phyloP scores from a whole-genome alignment of 2,329 filamentous ascomycete genomes.

The Botrytis fabae region DNA sequence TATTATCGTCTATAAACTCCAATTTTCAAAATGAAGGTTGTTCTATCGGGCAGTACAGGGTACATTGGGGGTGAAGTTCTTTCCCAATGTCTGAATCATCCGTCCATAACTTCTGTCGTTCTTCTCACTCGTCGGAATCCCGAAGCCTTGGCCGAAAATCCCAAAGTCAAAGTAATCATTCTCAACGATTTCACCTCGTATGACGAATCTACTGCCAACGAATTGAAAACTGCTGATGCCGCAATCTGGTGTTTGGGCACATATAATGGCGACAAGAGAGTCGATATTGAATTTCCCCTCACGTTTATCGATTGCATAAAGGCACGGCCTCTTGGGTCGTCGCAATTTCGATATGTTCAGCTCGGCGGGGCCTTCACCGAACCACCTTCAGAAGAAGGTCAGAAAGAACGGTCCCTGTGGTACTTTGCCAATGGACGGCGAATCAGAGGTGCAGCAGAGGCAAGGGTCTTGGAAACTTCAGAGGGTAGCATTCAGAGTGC shows the following conservation, averaged over 20 bases:
- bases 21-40: background rate
- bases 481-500: background rate
- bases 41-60: background rate
- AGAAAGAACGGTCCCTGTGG: background rate
- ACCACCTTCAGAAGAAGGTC: slow-evolving; percentile 4
- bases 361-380: slow-evolving; percentile 2
- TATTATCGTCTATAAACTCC: background rate
- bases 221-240: background rate
- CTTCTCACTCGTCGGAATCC: background rate
- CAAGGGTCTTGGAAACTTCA: background rate
- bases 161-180: slow-evolving; percentile 3
- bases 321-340: background rate
- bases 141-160: background rate
- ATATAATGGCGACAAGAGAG: background rate
- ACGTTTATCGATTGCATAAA: background rate
- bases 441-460: slow-evolving; percentile 10
- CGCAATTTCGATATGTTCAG: slow-evolving; percentile 2
- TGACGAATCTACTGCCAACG: background rate
- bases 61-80: slow-evolving; percentile 12
- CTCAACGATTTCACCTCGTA: slow-evolving; percentile 4
- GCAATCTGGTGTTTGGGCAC: slow-evolving; percentile 12
- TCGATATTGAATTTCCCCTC: slow-evolving; percentile 6
- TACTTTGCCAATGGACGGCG: background rate
- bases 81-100: background rate
- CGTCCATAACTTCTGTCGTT: background rate